phyloP scores from a whole-genome alignment of 1,139 yeast genomes.

The Protomyces inundatus region DNA sequence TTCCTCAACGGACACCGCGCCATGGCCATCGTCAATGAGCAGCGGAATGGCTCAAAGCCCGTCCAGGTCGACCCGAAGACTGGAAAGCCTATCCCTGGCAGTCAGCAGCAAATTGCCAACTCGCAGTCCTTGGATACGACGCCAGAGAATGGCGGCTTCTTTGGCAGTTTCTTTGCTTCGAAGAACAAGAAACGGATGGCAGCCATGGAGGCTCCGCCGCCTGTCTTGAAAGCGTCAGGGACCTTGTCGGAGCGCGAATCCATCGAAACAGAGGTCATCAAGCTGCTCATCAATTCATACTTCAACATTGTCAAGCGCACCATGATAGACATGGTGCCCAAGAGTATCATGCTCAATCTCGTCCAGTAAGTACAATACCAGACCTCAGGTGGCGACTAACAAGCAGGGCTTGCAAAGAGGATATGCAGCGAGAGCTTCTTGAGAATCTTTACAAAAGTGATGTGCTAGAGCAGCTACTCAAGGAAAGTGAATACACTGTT shows the following conservation, averaged over 20 bases:
- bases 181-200: slow-evolving; percentile 92
- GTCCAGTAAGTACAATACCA: slow-evolving; percentile 41
- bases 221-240: slow-evolving; percentile 90
- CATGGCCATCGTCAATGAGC: slow-evolving; percentile 88
- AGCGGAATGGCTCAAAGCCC: slow-evolving; percentile 75
- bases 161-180: slow-evolving; percentile 89
- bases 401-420: slow-evolving; percentile 55
- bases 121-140: slow-evolving; percentile 30
- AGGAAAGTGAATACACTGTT: slow-evolving; percentile 87
- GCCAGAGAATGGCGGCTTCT: slow-evolving; percentile 57
- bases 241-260: slow-evolving; percentile 92
- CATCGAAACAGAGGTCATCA: slow-evolving; percentile 94
- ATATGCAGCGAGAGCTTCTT: slow-evolving; percentile 81
- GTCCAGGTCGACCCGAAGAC: slow-evolving; percentile 87
- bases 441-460: slow-evolving; percentile 78
- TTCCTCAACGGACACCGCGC: slow-evolving; percentile 92
- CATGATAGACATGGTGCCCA: slow-evolving; percentile 87
- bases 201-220: slow-evolving; percentile 89
- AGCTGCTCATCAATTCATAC: slow-evolving; percentile 81
- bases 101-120: slow-evolving; percentile 29
- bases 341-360: slow-evolving; percentile 88
- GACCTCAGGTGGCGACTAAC: neutral
- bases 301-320: slow-evolving; percentile 90
- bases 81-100: slow-evolving; percentile 52
- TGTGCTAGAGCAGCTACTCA: slow-evolving; percentile 70